These are phyloP conservation scores for Hanseniaspora vineae DNA, from an alignment of 805 yeast species.

Conservation along the genomic window DNA sequence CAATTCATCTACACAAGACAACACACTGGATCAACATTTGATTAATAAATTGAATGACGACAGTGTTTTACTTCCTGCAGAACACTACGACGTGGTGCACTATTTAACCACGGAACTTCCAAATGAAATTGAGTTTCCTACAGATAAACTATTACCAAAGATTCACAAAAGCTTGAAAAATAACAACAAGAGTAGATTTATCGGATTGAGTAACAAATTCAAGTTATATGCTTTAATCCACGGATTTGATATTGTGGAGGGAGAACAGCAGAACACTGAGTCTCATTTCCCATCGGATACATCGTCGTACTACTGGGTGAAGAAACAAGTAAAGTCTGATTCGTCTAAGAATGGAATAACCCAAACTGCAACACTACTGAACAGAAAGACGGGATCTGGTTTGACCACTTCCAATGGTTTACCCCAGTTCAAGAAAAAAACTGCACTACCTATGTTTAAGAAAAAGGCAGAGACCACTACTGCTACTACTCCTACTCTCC, in stretches of 20 bases:
- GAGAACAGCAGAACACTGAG: conserved; percentile 7
- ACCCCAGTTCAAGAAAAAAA: conserved; percentile 5
- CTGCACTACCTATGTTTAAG: conserved; percentile 2
- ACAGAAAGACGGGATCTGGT: conserved; percentile 9
- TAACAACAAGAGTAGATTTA: conserved; percentile 31
- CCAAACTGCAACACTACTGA: conserved; percentile 23
- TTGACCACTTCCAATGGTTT: too few relatives aligned
- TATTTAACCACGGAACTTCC: conserved; percentile 46
- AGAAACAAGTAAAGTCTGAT: conserved; percentile 29
- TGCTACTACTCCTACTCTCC: background rate
- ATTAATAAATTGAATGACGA: conserved; percentile 45
- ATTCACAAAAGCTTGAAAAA: conserved; percentile 26
- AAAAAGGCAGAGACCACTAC: background rate
- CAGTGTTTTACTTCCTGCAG: conserved; percentile 26
- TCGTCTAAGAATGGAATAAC: conserved; percentile 9
- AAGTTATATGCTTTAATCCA: conserved; percentile 49
- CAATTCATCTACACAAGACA: conserved; percentile 19
- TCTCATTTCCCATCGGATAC: conserved; percentile 2
- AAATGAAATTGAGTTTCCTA: conserved; percentile 31
- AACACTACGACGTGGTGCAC: conserved; percentile 31
- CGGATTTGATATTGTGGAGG: conserved; percentile 37
- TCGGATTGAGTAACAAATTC: conserved; percentile 33
- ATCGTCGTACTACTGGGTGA: conserved; percentile 38
- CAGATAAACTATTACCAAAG: conserved; percentile 26
- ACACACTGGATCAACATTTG: conserved; percentile 34